phyloP scores from a whole-genome alignment of 768 basidiomycete species.

The Phaeotremella skinneri region DNA sequence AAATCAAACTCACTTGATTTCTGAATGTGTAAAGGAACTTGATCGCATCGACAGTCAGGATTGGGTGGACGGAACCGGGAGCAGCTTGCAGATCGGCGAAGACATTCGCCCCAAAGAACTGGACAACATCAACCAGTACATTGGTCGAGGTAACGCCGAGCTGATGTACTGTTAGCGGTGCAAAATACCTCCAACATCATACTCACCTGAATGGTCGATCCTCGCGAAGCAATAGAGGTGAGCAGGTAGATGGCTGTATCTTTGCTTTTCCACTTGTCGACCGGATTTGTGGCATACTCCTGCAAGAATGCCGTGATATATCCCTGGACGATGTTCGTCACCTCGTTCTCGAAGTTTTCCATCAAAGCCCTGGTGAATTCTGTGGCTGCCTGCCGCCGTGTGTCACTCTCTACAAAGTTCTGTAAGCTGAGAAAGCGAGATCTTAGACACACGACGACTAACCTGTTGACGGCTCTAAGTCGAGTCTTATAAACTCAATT shows the following conservation, averaged over 20 bases:
- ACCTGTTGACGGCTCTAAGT: constrained; percentile 66
- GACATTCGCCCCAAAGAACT: constrained; percentile 91
- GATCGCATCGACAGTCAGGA: constrained; percentile 93
- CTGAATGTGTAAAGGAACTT: constrained; percentile 91
- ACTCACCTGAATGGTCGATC: constrained; percentile 75
- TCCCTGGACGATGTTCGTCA: constrained; percentile 81
- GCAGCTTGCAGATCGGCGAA: constrained; percentile 77
- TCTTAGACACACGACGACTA: constrained; percentile 26
- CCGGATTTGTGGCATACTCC: constrained; percentile 60
- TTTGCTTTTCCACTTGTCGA: constrained; percentile 81
- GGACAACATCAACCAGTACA: constrained; percentile 83
- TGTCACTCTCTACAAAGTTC: constrained; percentile 64
- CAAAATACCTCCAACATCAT: neutral
- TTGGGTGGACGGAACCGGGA: constrained; percentile 71
- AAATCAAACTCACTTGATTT: constrained; percentile 66
- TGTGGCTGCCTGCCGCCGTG: constrained; percentile 85
- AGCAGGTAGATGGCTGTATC: constrained; percentile 90
- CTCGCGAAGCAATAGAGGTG: constrained; percentile 87
- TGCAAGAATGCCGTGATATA: constrained; percentile 75
- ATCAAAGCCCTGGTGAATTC: constrained; percentile 94
- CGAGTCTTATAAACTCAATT: constrained; percentile 85
- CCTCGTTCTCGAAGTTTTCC: constrained; percentile 69
- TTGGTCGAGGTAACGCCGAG: constrained; percentile 94
- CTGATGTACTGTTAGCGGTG: constrained; percentile 51
- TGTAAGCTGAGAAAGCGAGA: neutral